Conservation (phyloP, 192 early-diverging fungal genomes). For the Rhizoclosmatium globosum region DNA sequence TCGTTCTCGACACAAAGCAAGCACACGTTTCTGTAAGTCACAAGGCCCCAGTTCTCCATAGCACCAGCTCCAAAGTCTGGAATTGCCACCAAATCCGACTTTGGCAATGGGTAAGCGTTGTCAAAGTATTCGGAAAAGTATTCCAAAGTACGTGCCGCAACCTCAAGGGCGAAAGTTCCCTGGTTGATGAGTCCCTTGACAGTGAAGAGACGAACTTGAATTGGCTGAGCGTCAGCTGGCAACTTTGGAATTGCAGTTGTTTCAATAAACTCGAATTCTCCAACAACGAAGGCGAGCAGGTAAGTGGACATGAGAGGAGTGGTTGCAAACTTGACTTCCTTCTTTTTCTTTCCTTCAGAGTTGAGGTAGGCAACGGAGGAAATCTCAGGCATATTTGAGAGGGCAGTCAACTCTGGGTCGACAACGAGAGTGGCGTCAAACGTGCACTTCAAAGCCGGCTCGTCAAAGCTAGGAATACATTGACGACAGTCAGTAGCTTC, state of each 20-base stretch:
- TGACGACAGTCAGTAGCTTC: conserved; percentile 90
- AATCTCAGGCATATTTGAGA: conserved; percentile 92
- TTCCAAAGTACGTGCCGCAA: conserved; percentile 79
- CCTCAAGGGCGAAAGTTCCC: conserved; percentile 83
- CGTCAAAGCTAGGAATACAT: conserved; percentile 95
- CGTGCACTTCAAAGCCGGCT: conserved; percentile 93
- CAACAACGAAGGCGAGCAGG: conserved; percentile 90
- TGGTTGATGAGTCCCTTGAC: conserved; percentile 78
- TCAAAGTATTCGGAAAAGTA: conserved; percentile 89
- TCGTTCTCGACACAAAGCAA: conserved; percentile 86
- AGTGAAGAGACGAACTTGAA: conserved; percentile 88
- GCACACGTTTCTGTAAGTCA: conserved; percentile 88
- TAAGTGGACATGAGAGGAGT: conserved; percentile 97
- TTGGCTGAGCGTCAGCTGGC: conserved; percentile 70
- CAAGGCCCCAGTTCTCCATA: conserved; percentile 80
- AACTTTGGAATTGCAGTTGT: conserved; percentile 67
- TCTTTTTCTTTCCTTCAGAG: conserved; percentile 63
- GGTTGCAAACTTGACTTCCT: conserved; percentile 86
- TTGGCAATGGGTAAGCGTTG: conserved; percentile 88
- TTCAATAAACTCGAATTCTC: conserved; percentile 94
- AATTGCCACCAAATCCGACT: conserved; percentile 81
- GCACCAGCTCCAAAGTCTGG: conserved; percentile 87
- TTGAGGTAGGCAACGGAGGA: conserved; percentile 64
- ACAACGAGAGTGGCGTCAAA: conserved; percentile 92
- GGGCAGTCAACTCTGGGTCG: conserved; percentile 74